Evolutionary conservation across 345 rosid species (phyloP), one percentile per base, ranked within the genome.

Genomic region (Eucalyptus marginata): DNA sequence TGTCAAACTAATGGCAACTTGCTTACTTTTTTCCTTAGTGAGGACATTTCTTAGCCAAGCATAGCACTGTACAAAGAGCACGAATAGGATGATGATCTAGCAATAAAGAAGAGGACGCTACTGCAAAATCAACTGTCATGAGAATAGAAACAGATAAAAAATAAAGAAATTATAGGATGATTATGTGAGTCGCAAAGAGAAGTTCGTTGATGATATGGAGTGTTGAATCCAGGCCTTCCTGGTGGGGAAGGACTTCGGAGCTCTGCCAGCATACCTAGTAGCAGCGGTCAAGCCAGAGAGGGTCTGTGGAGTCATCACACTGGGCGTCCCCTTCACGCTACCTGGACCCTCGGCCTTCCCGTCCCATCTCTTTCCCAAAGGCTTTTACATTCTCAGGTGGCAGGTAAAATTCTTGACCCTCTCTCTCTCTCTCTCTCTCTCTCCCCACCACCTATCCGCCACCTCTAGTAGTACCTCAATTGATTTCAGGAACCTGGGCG

Each of bases 171-270:
- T 16, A 7, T 64, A 15, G 18, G 17, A n/a, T 64, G 36, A 64
- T 64, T 64, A 64, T 64, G 76, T 64, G 76, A 64, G 18, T n/a
- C 33, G 15, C 33, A n/a, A 64, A 64, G 76, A 64, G 33, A n/a
- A 64, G 76, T 64, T n/a, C 58, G 51, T 49, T 46, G 18, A 46
- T 87, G 88, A 71, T 14, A 33, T 43, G 49, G 49, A 2, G 22
- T 10, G 24, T 24, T 52, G 71, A 87, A 13, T 22, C 8, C 91
- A 94, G 95, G 93, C 85, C 81, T 91, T 89, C 86, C 66, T 92
- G 2, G 90, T 92, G 27, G 94, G 91, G 44, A 93, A 92, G 92
- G 95, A 92, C 90, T 92, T 90, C 24, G 93, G 95, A 50, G 95
- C 89, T 15, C 8, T 93, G 10, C 88, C 90, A 16, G 92, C 89